Conservation (phyloP, 192 early-diverging fungal genomes). For the Phlyctochytrium planicorne region DNA sequence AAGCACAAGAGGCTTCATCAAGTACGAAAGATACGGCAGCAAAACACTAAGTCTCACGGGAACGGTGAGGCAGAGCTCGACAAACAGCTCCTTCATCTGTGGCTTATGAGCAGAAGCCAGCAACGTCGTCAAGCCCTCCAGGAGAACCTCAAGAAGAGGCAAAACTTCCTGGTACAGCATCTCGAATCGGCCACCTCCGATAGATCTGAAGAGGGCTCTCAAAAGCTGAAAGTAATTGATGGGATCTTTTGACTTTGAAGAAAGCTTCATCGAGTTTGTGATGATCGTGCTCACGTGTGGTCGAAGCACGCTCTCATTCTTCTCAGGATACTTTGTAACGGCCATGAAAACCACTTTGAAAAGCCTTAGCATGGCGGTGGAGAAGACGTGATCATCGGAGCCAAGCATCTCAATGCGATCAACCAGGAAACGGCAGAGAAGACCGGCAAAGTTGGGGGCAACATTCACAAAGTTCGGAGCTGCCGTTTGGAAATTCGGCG, state of each 20-base stretch:
- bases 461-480: conserved; percentile 86
- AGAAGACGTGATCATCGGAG: conserved; percentile 59
- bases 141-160: conserved; percentile 85
- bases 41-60: conserved; percentile 93
- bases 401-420: conserved; percentile 77
- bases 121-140: conserved; percentile 86
- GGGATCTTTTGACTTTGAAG: conserved; percentile 80
- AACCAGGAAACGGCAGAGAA: conserved; percentile 74
- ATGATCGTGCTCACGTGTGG: conserved; percentile 93
- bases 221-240: conserved; percentile 92
- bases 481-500: conserved; percentile 71
- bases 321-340: conserved; percentile 84
- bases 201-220: conserved; percentile 88
- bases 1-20: conserved; percentile 96
- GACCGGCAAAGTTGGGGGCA: conserved; percentile 73
- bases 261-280: conserved; percentile 79
- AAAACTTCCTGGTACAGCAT: conserved; percentile 93
- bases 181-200: conserved; percentile 96
- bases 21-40: conserved; percentile 84
- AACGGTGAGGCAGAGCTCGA: conserved; percentile 95
- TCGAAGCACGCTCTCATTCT: conserved; percentile 87
- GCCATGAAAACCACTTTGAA: conserved; percentile 96
- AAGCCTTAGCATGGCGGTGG: conserved; percentile 78
- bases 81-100: conserved; percentile 92
- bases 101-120: conserved; percentile 78